Evolutionary conservation across 805 yeast genomes (phyloP), one percentile per base, ranked within the genome.

Genomic region (Sungouiozyma intestinalis): DNA sequence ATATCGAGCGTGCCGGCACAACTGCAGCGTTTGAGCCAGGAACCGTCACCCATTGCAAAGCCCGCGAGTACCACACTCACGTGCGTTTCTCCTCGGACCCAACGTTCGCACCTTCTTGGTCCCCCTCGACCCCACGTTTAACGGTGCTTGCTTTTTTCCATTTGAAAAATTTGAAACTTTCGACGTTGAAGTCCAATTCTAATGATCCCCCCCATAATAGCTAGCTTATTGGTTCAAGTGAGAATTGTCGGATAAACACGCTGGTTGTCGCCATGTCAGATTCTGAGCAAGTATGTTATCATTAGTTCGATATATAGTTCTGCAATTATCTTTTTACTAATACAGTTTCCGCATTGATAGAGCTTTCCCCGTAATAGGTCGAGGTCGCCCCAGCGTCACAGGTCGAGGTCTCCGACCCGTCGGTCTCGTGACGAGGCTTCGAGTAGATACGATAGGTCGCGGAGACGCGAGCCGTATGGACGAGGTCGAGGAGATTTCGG

Each of bases 351-450:
- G n/a, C 29, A 7, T 24, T 24, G 6, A 24, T 11, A 24, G 29
- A 24, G 29, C 11, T 24, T 24, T 24, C 6, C 29, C 29, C 29
- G 29, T 24, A 24, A 24, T 24, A 6, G 29, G 29, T 24, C 29
- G 11, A 24, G 29, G 29, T 24, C 29, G 11, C 29, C 29, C 20
- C 40, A 42, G 32, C 50, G 54, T 38, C 46, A 47, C 36, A 51
- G 56, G 42, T 52, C 56, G 5, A 52, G 54, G 40, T 52, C 56
- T 14, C 55, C 53, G 5, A 50, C 44, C 29, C 50, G 51, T 37
- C 48, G 19, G 41, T 40, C 33, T n/a, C 35, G 42, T 13, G 41
- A 35, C 7, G 29, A 39, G 11, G 8, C 31, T 19, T 41, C 44
- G 16, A 37, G 41, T n/a, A 54, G 57, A 6, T n/a, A 17, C 45